Base-by-base conservation (phyloP, 306 rosid genomes). In the Pterocarpus macrocarpus region DNA sequence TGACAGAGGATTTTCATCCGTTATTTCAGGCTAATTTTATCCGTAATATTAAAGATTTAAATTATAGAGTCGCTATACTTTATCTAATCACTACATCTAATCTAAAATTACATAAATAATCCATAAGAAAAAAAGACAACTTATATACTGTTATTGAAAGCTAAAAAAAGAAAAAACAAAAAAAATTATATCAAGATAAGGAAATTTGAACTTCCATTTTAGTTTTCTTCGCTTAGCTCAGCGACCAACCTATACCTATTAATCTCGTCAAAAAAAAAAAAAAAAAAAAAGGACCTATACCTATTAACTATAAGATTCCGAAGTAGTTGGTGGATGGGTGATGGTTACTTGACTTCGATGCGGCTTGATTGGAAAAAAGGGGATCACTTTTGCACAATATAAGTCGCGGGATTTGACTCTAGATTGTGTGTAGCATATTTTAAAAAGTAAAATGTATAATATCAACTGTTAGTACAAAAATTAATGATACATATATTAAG, bases 251-350 rank as follows among this genome's bases (percentile, higher is more conserved):
- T 9, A 15, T 62, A 55, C 47, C 7, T 6, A 43, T 43, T 43
- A 39, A 61, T 30, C 78, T 30, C 28, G 28, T 22, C 28, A 0
- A 22, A 22, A 22, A 22, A 22, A 22, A 22, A 22, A 22, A 22
- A 22, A 22, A 22, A 22, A 22, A 22, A 22, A 22, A 22, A 22
- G 1, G 28, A 22, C 28, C 28, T 22, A 14, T 68, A 62, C 77
- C 78, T 50, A 45, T 77, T 47, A 83, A 55, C 58, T 11, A 71
- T 44, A 63, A 64, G 45, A 63, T 70, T 80, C 70, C 56, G 8
- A 73, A 43, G 39, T 63, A 63, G 84, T 78, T 78, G 86, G 72
- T 69, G 47, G 63, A 73, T 9, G 38, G 34, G 61, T 75, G 58
- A 65, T 56, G 61, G 11, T 28, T 78, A 67, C 67, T 43, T 82